Evolutionary conservation across 2,329 filamentous ascomycete species (phyloP).

Genomic region (Diplodia seriata): DNA sequence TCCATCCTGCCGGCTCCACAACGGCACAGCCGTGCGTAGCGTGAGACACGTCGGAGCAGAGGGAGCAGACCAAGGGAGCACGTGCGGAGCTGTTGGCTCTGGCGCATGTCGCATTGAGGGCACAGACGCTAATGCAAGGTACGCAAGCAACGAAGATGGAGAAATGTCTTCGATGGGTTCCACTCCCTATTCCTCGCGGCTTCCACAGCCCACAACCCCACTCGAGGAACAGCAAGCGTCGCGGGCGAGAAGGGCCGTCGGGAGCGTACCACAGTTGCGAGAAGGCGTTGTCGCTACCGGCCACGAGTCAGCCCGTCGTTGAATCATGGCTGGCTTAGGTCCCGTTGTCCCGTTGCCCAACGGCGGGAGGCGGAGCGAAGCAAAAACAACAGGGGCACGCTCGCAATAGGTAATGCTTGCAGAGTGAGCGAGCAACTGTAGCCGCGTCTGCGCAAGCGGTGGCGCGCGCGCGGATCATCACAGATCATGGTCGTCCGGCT

Average conservation of each 20-base stretch:
- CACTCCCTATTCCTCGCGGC: neutral
- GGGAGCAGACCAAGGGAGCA: constrained; percentile 1
- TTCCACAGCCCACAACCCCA: too few species aligned
- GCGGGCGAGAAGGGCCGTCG: neutral
- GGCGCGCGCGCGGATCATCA: constrained; percentile 21
- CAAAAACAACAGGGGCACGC: neutral
- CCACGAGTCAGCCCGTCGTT: neutral
- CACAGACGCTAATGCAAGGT: constrained; percentile 31
- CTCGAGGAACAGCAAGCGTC: constrained; percentile 5
- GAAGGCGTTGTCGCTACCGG: neutral
- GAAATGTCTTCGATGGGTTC: constrained; percentile 13
- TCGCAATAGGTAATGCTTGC: neutral
- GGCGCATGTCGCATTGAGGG: constrained; percentile 18
- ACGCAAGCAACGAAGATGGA: constrained; percentile 22
- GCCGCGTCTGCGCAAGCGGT: constrained; percentile 10
- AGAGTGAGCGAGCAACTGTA: constrained; percentile 2
- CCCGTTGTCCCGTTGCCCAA: neutral
- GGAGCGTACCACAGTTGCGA: neutral
- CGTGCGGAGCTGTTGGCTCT: constrained; percentile 18
- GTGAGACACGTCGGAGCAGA: constrained; percentile 13
- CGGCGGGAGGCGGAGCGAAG: constrained; percentile 11
- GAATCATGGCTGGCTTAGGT: neutral
- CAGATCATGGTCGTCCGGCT: constrained; percentile 5
- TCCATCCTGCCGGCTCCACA: constrained; percentile 2
- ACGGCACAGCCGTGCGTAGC: neutral